Percentiles rank a stretch among this genome's conserved stretches.
These are phyloP conservation scores for Trametes villosa DNA, from an alignment of 768 basidiomycete species.

Conservation along the genomic window DNA sequence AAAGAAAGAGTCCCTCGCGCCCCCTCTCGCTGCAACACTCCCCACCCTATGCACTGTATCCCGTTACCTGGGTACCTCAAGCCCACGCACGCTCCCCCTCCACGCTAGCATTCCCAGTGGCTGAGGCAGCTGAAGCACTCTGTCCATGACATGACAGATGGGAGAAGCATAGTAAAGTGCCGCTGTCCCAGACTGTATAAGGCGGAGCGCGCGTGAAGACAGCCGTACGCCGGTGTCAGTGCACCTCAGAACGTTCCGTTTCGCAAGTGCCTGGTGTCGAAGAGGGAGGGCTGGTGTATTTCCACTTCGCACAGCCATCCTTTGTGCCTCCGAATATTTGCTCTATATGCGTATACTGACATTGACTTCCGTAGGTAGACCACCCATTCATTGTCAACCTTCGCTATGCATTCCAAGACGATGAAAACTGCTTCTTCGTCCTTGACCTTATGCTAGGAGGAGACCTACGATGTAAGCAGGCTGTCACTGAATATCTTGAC, in stretches of 20 bases:
- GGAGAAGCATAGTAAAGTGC: too few species aligned
- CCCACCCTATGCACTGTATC: too few species aligned
- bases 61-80: too few species aligned
- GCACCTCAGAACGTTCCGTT: too few species aligned
- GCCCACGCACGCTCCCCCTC: background rate
- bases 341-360: background rate
- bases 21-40: background rate
- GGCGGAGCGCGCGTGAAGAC: too few species aligned
- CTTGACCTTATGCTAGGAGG: conserved; percentile 96
- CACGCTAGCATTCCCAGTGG: background rate
- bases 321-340: background rate
- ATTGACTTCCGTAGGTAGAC: conserved; percentile 60
- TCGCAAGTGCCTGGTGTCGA: too few species aligned
- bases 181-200: too few species aligned
- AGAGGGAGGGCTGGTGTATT: too few species aligned
- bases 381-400: conserved; percentile 90
- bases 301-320: background rate
- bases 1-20: background rate
- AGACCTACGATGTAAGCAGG: conserved; percentile 75
- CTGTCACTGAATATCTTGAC: background rate
- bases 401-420: conserved; percentile 96
- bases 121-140: background rate
- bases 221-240: too few species aligned
- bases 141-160: conserved; percentile 3
- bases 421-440: conserved; percentile 97